Percentiles rank a stretch among this genome's conserved stretches.
phyloP scores from a whole-genome alignment of 768 basidiomycete species.

The Tylopilus rubrobrunneus region DNA sequence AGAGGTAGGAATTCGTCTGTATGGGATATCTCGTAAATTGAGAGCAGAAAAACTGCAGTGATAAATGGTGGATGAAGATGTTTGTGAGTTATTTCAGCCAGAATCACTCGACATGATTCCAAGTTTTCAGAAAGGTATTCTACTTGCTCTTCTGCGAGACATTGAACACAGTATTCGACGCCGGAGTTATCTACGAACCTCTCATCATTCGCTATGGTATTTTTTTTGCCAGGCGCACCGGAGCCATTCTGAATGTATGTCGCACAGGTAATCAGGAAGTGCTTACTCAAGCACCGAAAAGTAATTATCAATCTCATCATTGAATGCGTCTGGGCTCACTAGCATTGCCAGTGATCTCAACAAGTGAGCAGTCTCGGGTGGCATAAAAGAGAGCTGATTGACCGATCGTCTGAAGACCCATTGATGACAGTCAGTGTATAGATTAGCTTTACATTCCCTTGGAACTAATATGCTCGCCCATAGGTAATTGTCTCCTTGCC shows the following conservation, averaged over 20 bases:
- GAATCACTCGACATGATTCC: background rate
- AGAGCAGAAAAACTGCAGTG: constrained; percentile 27
- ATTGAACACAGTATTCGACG: constrained; percentile 42
- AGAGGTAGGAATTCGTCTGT: constrained; percentile 25
- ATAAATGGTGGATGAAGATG: constrained; percentile 42
- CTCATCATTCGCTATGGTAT: constrained; percentile 46
- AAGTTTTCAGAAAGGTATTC: constrained; percentile 30
- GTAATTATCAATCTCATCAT: background rate
- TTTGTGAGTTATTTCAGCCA: constrained; percentile 33
- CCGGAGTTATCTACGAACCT: constrained; percentile 44
- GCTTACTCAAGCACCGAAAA: background rate
- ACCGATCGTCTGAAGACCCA: constrained; percentile 34
- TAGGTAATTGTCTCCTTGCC: constrained; percentile 43
- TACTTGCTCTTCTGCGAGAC: constrained; percentile 48
- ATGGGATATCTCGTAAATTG: background rate
- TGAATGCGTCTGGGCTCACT: constrained; percentile 19
- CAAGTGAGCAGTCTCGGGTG: constrained; percentile 6
- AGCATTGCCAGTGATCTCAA: constrained; percentile 6
- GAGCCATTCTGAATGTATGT: constrained; percentile 14
- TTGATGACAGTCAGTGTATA: constrained; percentile 36
- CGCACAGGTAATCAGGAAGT: constrained; percentile 20
- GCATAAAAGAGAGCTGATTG: background rate
- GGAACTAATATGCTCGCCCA: background rate
- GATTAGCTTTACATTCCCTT: background rate
- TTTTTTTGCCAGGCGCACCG: background rate